These are phyloP conservation scores for Fonsecaea multimorphosa DNA, from an alignment of 2,329 filamentous ascomycete species.

Conservation along the genomic window DNA sequence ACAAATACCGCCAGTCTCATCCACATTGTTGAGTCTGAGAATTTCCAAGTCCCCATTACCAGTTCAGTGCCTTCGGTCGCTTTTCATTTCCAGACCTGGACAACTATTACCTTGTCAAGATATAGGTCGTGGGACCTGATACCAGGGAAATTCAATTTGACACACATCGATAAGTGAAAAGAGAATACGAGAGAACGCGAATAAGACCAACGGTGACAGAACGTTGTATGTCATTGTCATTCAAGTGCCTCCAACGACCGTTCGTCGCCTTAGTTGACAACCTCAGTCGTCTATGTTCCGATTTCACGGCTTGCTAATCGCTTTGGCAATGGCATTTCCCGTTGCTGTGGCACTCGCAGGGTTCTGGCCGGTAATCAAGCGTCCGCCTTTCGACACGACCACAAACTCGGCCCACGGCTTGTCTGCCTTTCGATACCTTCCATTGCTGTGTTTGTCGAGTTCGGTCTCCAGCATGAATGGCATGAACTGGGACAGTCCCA, in stretches of 20 bases:
- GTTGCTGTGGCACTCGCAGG: constrained; percentile 52
- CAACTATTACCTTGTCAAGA: too few relatives aligned
- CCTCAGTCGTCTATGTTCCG: background rate
- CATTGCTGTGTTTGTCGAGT: constrained; percentile 49
- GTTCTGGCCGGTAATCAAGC: constrained; percentile 58
- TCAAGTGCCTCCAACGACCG: background rate
- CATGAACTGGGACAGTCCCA: constrained; percentile 19
- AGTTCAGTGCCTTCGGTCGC: too few relatives aligned
- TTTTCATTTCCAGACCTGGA: too few relatives aligned
- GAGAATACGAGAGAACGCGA: too few relatives aligned
- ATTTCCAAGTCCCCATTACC: too few relatives aligned
- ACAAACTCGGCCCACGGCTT: constrained; percentile 55
- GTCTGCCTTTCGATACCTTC: constrained; percentile 54
- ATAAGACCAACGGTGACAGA: background rate
- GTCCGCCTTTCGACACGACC: constrained; percentile 46
- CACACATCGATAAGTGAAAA: too few relatives aligned
- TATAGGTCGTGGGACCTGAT: too few relatives aligned
- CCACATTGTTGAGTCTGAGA: too few relatives aligned
- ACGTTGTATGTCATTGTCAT: background rate
- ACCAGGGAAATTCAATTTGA: too few relatives aligned
- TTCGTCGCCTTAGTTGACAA: background rate
- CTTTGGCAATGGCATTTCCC: constrained; percentile 49
- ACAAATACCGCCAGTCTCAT: too few relatives aligned
- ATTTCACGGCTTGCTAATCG: background rate
- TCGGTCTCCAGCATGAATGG: constrained; percentile 57